Evolutionary conservation across 129 eudicot species (phyloP), one percentile per base, ranked within the genome.

Genomic region (Flaveria sonorensis): DNA sequence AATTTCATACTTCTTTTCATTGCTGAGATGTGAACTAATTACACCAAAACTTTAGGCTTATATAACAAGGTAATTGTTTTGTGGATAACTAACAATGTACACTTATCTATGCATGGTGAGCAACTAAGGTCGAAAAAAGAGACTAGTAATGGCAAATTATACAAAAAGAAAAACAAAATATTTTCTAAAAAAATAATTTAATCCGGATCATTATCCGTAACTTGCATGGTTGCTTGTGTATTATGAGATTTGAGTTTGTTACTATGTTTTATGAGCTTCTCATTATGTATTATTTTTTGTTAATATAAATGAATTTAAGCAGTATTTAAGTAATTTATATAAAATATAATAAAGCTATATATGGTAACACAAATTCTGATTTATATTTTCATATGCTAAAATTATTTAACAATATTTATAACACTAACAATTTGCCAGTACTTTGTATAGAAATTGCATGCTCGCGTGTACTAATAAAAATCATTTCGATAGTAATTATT

Each of bases 1-100:
- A 47, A 15, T 56, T 77, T 72, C 83, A 77, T 77, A 71, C 48
- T 36, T 53, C 60, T 80, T 52, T 45, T 30, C 53, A 59, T 79
- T 4, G 70, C 12, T 78, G 60, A 66, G 39, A 10, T 55, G 50
- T 52, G 68, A 53, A 4, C 62, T 40, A 65, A 13, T 23, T 46
- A 64, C 24, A 79, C 28, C 23, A 79, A 23, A 51, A 36, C 13
- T 62, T 72, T 28, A 79, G 68, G 57, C 64, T 79, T 79, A 72
- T 62, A 72, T 71, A 76, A n/a, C n/a, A n/a, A 28, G 19, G 7
- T 10, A 62, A 24, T 30, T 30, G 36, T 30, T 30, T 36, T 39
- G 14, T 11, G 77, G 28, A 9, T 13, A 74, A 23, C 56, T 19
- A 74, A 23, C 26, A 64, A 30, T 30, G 70, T 65, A 65, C 48